Evolutionary conservation across 306 rosid genomes (phyloP).

Genomic region (Benincasa hispida): DNA sequence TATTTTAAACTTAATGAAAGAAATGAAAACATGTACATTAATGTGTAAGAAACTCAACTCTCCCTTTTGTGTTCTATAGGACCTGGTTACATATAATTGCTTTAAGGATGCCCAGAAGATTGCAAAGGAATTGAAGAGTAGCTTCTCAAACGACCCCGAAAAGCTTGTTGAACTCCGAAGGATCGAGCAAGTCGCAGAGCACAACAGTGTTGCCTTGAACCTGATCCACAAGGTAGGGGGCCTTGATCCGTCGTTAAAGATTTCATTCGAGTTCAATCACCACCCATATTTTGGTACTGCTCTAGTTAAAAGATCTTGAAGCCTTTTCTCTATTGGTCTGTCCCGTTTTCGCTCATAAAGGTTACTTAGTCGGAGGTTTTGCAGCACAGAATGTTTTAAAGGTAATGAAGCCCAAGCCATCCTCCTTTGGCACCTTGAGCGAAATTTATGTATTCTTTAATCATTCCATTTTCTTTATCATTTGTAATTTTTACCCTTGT

Average conservation of each 20-base stretch:
- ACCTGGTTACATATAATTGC: slow-evolving; percentile 55
- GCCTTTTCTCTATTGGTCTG: slow-evolving; percentile 11
- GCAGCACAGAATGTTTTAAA: not conserved
- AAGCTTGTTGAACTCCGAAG: slow-evolving; percentile 61
- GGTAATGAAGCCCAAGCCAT: not conserved
- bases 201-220: slow-evolving; percentile 73
- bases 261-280: slow-evolving; percentile 63
- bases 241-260: slow-evolving; percentile 58
- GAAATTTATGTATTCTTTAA: slow-evolving; percentile 1
- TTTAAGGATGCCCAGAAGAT: slow-evolving; percentile 84
- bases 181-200: slow-evolving; percentile 88
- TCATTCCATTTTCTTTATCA: not conserved
- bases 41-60: not conserved
- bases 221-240: slow-evolving; percentile 55
- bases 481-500: not conserved
- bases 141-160: slow-evolving; percentile 62
- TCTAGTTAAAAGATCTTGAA: slow-evolving; percentile 72
- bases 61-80: slow-evolving; percentile 24
- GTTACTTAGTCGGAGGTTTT: not conserved
- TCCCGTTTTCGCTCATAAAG: slow-evolving; percentile 33
- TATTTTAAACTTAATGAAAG: slow-evolving; percentile 7
- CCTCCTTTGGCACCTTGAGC: not conserved
- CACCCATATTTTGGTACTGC: slow-evolving; percentile 87
- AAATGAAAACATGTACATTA: not conserved
- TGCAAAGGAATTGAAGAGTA: slow-evolving; percentile 64